Evolutionary conservation across 768 basidiomycete genomes (phyloP), one percentile per base, ranked within the genome.

Genomic region (Lentinula sp.): DNA sequence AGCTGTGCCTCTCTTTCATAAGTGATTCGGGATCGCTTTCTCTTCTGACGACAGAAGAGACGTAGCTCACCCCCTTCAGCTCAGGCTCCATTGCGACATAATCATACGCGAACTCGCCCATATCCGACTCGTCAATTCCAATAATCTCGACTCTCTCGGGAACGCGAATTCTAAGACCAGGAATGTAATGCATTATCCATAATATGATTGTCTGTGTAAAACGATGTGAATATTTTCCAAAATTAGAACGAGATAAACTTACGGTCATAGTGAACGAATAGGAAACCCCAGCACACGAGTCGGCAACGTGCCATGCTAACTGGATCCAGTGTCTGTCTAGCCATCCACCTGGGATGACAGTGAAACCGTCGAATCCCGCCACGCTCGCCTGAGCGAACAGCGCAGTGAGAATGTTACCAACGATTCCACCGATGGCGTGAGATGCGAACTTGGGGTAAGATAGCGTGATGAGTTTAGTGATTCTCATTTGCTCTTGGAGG

Each of bases 31-130:
- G 50, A 35, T 52, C 35, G 32, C 32, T 52, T 16, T 52, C 28
- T 16, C 32, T 52, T 36, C 35, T 52, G 50, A 36, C 15, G 50
- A 35, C 35, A n/a, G 46, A 52, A 52, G 50, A 32, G 12, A 32
- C 32, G 35, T 52, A 36, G 28, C 50, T 52, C 15, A 33, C 28
- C 13, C 35, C 35, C 50, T 36, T 32, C 15, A 52, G 13, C 65
- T 83, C 82, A 65, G 77, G 76, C 68, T 91, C 90, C 54, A 91
- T 71, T 13, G 86, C 89, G 35, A 93, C 91, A 65, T 91, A 94
- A 73, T 94, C 91, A 67, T 92, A 93, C 1, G 90, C 88, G 62
- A 85, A 93, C 74, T 95, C 93, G 65, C 93, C 94, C 82, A 93
- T 87, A 77, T 95, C 89, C 1, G 85, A 81, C 68, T 93, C 90